Evolutionary conservation across 192 early-diverging fungal genomes (phyloP), one percentile per base, ranked within the genome.

Genomic region (Chytriomyces sp.): DNA sequence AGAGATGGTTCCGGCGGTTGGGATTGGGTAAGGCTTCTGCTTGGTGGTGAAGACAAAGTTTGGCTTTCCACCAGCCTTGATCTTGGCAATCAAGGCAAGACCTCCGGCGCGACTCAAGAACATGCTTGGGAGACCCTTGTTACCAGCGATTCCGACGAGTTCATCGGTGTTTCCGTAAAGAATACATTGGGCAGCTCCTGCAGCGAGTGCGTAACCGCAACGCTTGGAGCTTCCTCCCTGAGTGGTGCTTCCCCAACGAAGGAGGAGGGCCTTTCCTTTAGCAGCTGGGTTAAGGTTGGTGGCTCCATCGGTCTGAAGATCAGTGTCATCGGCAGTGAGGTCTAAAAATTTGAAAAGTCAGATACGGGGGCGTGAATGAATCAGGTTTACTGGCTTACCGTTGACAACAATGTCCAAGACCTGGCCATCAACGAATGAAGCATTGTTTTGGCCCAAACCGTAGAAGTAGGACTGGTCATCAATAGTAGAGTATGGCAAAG

Each of bases 1-100:
- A n/a, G 94, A 94, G 7, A 94, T 78, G 45, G 82, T 90, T 50
- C 89, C 89, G 35, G 87, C 91, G 11, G 86, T 75, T 1, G 84
- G 78, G 67, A 88, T 84, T 13, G 59, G 69, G 44, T 82, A 75
- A 35, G 85, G 77, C 60, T 81, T 81, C 0, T 83, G 78, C 6
- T 83, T 79, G 75, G 84, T 78, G 28, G 86, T 86, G 43, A 89
- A 89, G 7, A 77, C 71, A n/a, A 90, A 69, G 0, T 79, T 79
- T 63, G 70, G 67, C 28, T 10, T 68, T 50, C 68, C 68, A 64
- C 76, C 72, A 72, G 71, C 72, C 61, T 77, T 77, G 64, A 84
- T 44, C 26, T 45, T 43, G 7, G 68, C 75, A 28, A 81, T 9
- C 45, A 84, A 44, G 5, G 64, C 50, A 1, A 35, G 28, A 50